Percentiles rank a stretch among this genome's conserved stretches.
phyloP scores from a whole-genome alignment of 306 rosid species.

The Abrus precatorius region DNA sequence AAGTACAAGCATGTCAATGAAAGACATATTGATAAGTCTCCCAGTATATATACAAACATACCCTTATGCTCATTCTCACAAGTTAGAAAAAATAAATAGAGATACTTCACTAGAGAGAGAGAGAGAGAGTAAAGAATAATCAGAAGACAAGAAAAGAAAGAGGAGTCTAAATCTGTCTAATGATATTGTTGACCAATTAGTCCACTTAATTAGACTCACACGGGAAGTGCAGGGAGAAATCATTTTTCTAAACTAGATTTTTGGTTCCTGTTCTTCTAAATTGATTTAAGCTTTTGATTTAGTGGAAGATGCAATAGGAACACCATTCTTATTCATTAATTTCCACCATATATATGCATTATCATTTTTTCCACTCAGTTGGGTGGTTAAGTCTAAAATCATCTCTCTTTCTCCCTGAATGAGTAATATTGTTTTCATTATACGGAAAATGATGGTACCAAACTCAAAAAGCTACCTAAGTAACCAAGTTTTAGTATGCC shows the following conservation, averaged over 20 bases:
- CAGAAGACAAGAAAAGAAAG: constrained; percentile 81
- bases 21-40: constrained; percentile 49
- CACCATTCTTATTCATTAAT: constrained; percentile 52
- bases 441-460: constrained; percentile 1
- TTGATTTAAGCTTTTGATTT: constrained; percentile 52
- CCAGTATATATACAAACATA: constrained; percentile 27
- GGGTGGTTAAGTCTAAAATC: constrained; percentile 49
- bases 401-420: constrained; percentile 26
- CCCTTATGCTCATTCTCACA: constrained; percentile 51
- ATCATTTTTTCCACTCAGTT: constrained; percentile 57
- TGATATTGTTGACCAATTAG: constrained; percentile 77
- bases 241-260: constrained; percentile 50
- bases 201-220: constrained; percentile 70
- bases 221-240: constrained; percentile 49
- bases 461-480: neutral
- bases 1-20: constrained; percentile 51
- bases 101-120: constrained; percentile 14
- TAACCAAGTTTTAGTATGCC: neutral
- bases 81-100: constrained; percentile 32
- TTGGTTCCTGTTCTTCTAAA: constrained; percentile 48
- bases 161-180: constrained; percentile 71
- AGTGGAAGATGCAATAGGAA: constrained; percentile 70
- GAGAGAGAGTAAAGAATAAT: constrained; percentile 49
- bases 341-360: constrained; percentile 53
- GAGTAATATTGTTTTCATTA: constrained; percentile 16